phyloP scores from a whole-genome alignment of 345 rosid genomes.

The Aurinia saxatilis region DNA sequence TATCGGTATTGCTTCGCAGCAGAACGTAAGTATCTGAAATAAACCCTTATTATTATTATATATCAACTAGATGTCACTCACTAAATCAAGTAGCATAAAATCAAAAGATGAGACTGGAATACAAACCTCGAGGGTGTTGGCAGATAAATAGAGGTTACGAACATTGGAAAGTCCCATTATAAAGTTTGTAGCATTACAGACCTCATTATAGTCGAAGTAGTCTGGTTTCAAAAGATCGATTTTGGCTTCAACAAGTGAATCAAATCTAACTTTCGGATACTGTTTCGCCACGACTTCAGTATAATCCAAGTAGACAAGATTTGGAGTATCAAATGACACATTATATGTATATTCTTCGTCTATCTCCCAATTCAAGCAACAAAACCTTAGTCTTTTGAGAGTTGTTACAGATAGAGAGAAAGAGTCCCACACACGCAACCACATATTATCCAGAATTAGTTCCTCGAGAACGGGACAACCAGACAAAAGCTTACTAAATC shows the following conservation, averaged over 20 bases:
- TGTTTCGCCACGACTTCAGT: not conserved
- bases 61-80: not conserved
- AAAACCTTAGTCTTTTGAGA: not conserved
- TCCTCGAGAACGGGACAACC: not conserved
- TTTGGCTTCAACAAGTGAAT: conserved; percentile 6
- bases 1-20: not conserved
- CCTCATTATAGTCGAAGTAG: not conserved
- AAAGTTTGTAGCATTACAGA: not conserved
- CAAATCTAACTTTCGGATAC: not conserved
- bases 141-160: not conserved
- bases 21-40: conserved; percentile 1
- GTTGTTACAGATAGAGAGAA: not conserved
- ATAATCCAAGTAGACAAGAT: conserved; percentile 1
- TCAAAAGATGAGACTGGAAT: not conserved
- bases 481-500: not conserved
- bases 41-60: not conserved
- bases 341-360: not conserved
- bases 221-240: not conserved
- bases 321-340: not conserved
- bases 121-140: not conserved
- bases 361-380: not conserved
- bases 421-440: not conserved
- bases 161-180: not conserved
- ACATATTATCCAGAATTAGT: not conserved
- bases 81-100: not conserved